Evolutionary conservation across 768 basidiomycete species (phyloP), one percentile per base, ranked within the genome.

Genomic region (Podaxis pistillaris): DNA sequence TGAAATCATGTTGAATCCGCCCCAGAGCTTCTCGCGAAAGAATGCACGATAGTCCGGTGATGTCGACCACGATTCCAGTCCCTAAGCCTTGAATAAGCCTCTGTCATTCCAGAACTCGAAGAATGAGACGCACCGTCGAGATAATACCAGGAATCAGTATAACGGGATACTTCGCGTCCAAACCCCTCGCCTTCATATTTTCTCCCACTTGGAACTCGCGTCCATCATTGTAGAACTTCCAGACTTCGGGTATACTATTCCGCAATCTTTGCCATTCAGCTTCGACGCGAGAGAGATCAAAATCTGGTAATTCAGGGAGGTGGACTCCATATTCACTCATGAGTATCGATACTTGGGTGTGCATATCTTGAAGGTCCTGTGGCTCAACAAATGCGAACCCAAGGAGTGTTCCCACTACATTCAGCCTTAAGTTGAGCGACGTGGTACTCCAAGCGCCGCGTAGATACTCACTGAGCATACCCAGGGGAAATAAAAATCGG

Each of bases 21-120:
- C 88, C 88, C 88, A 89, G 5, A 89, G 71, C 71, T 93, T 90
- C 73, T 96, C 90, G n/a, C 96, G 86, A 72, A 99, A 98, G 79
- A 94, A 97, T 0, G 88, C 71, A 4, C 92, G 85, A 65, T 94
- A 91, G 62, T 93, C 92, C 0, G 89, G 87, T 4, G 86, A 80
- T 0, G 96, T 96, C 4, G 92, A 90, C 96, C 97, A 99, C 6
- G 92, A 94, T 71, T 98, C 96, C 63, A 98, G 77, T 4, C 91
- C 89, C 85, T 92, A 64, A 5, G 28, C 26, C 1, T 33, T 49
- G 13, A 38, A 30, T 50, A 3, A 58, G 52, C 24, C 22, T 12
- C 13, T 19, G 3, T 28, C 1, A 13, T 19, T 30, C 3, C n/a
- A 6, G 8, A 26, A 50, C 26, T 9, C 17, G 49, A 24, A 56